phyloP scores from a whole-genome alignment of 768 basidiomycete genomes.

The Termitomyces titanicus region DNA sequence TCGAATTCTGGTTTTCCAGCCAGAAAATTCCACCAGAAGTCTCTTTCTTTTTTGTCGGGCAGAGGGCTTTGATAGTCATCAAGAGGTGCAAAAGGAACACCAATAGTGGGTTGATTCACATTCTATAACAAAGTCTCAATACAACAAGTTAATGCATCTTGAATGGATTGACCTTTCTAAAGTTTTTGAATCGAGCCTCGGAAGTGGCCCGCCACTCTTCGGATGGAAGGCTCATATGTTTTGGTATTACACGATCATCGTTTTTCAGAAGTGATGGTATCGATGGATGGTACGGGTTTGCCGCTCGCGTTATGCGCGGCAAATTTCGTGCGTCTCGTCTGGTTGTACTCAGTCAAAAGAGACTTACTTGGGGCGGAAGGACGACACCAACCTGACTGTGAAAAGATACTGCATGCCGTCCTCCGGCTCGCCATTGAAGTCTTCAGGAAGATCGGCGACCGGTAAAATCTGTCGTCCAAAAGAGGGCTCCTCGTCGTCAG shows the following conservation, averaged over 20 bases:
- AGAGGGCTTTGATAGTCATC: slow-evolving; percentile 34
- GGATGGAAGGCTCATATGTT: slow-evolving; percentile 48
- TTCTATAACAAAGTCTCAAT: slow-evolving; percentile 44
- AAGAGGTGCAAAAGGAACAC: slow-evolving; percentile 32
- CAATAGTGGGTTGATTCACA: slow-evolving; percentile 55
- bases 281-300: slow-evolving; percentile 61
- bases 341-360: slow-evolving; percentile 3
- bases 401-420: slow-evolving; percentile 83
- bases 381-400: slow-evolving; percentile 59
- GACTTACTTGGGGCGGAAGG: background rate
- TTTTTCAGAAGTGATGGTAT: slow-evolving; percentile 17
- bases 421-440: slow-evolving; percentile 60
- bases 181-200: slow-evolving; percentile 56
- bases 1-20: slow-evolving; percentile 63
- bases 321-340: slow-evolving; percentile 71
- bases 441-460: slow-evolving; percentile 72
- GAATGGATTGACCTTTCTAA: slow-evolving; percentile 52
- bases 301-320: slow-evolving; percentile 60
- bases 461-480: slow-evolving; percentile 74
- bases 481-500: slow-evolving; percentile 57
- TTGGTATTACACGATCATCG: slow-evolving; percentile 19
- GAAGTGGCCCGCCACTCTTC: slow-evolving; percentile 64
- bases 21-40: slow-evolving; percentile 79
- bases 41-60: slow-evolving; percentile 70
- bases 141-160: background rate